Base-by-base conservation (phyloP, 1,139 yeast genomes). In the Geotrichum restrictum region DNA sequence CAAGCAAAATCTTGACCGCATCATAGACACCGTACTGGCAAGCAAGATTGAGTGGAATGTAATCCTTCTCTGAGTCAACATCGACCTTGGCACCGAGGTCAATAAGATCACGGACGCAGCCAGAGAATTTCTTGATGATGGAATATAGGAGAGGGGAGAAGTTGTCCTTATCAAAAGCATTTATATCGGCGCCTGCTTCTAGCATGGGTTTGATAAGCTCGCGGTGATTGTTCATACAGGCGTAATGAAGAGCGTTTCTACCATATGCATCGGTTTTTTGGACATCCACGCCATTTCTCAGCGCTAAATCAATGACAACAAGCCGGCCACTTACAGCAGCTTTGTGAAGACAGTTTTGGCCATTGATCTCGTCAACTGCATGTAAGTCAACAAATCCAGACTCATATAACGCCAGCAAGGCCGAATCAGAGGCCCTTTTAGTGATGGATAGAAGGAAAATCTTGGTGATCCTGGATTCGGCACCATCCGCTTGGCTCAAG, bases 41-140 rank as follows among this genome's bases (percentile, higher is more conserved):
- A 1, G 98, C 97, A 64, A 86, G 81, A 62, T 88, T 88, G 40
- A 93, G 74, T 0, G 98, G 98, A 45, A 88, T 77, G 64, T 89
- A 88, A 53, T 69, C 74, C 51, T 69, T 66, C 54, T 70, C 76
- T 3, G 71, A 60, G 36, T 70, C 68, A 6, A 74, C 74, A 43
- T 68, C 64, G 3, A 72, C 67, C 18, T 64, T 60, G 1, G 76
- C 76, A 11, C 76, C 76, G n/a, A 65, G 60, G 18, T 60, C 57
- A 18, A 74, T 63, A 22, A 86, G 74, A 2, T 77, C 76, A 48
- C 72, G 69, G 13, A 80, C 80, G 33, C 80, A 75, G 4, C 78
- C 79, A 27, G 81, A 75, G 64, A 85, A 82, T 50, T 83, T 78
- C 61, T 82, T 80, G 51, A 83, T 82, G 39, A 93, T 86, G 0